phyloP scores from a whole-genome alignment of 345 rosid genomes.

The Eucalyptus regnans region DNA sequence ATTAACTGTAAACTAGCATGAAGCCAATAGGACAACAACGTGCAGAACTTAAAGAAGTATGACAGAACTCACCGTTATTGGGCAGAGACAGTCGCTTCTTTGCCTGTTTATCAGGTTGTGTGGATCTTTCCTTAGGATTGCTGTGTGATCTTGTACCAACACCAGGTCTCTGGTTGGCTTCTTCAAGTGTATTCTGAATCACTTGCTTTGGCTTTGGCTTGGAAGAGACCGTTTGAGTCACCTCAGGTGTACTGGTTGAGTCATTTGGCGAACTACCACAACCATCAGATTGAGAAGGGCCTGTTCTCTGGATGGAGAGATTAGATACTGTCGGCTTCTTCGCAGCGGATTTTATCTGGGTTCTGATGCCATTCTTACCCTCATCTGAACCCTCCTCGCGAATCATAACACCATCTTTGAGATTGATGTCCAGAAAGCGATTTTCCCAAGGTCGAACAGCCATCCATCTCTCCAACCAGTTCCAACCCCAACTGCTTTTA shows the following conservation, averaged over 20 bases:
- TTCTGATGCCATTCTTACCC: conserved; percentile 27
- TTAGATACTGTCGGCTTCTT: conserved; percentile 36
- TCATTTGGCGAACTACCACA: conserved; percentile 52
- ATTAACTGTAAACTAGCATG: neutral
- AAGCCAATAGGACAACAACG: neutral
- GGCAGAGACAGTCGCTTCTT: conserved; percentile 74
- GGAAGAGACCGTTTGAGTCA: conserved; percentile 16
- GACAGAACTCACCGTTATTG: conserved; percentile 36
- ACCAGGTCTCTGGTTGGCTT: conserved; percentile 35
- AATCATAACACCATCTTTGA: conserved; percentile 62
- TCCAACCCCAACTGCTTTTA: conserved; percentile 99
- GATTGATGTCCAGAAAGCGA: conserved; percentile 85
- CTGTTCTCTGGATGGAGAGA: conserved; percentile 47
- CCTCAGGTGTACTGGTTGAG: conserved; percentile 36
- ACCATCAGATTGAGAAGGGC: conserved; percentile 61
- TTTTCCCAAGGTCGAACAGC: conserved; percentile 99
- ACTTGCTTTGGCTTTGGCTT: conserved; percentile 20
- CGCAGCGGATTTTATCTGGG: conserved; percentile 35
- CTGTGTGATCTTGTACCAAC: conserved; percentile 58
- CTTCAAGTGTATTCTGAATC: conserved; percentile 35
- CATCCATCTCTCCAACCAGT: conserved; percentile 99
- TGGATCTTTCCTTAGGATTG: conserved; percentile 80
- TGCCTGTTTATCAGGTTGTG: conserved; percentile 30
- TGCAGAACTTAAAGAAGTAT: neutral
- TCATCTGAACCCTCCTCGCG: conserved; percentile 36